Percentiles rank a stretch among this genome's conserved stretches.
phyloP scores from a whole-genome alignment of 345 rosid species.

The Excoecaria cochinchinensis region DNA sequence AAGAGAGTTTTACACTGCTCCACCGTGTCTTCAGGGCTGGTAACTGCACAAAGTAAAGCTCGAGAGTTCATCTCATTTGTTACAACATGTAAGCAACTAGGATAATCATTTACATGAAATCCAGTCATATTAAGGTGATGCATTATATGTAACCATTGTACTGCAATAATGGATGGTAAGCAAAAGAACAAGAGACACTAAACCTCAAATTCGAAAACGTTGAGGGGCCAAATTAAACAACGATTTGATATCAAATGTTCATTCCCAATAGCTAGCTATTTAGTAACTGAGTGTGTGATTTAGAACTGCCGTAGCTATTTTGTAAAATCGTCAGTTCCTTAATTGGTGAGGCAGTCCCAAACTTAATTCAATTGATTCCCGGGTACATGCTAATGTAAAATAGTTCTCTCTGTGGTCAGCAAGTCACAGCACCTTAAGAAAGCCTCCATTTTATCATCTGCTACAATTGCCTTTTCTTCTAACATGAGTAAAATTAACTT shows the following conservation, averaged over 20 bases:
- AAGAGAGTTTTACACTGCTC: constrained; percentile 48
- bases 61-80: not conserved
- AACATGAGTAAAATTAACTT: not conserved
- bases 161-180: not conserved
- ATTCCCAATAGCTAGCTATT: not conserved
- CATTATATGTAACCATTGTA: not conserved
- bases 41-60: constrained; percentile 46
- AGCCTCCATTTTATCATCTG: too few species aligned
- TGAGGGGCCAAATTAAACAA: not conserved
- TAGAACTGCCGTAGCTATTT: too few species aligned
- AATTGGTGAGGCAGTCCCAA: not conserved
- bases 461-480: not conserved
- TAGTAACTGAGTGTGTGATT: not conserved
- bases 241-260: not conserved
- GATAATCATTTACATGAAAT: not conserved
- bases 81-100: not conserved
- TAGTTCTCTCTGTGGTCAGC: not conserved
- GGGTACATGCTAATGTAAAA: not conserved
- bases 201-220: not conserved
- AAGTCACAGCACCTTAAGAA: not conserved
- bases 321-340: not conserved
- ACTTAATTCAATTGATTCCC: not conserved
- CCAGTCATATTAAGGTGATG: too few species aligned
- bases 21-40: constrained; percentile 72
- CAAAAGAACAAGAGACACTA: not conserved